Percentiles rank a stretch among this genome's conserved stretches.
phyloP scores from a whole-genome alignment of 2,329 filamentous ascomycete genomes.

The Microdochium nivale region DNA sequence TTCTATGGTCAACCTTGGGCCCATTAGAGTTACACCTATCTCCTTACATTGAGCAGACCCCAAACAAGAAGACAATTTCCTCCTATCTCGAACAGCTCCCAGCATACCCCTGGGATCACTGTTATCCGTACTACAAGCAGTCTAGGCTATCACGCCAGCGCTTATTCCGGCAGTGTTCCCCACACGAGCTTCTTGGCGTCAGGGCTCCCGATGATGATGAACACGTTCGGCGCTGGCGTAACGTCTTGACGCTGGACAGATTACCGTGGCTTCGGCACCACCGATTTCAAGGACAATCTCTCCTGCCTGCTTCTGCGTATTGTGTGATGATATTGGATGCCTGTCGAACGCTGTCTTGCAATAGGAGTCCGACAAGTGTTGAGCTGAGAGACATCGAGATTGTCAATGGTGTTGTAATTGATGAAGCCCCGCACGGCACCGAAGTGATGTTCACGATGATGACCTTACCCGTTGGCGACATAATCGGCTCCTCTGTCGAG shows the following conservation, averaged over 20 bases:
- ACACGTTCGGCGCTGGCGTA: constrained; percentile 7
- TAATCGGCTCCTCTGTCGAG: not conserved
- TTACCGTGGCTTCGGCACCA: constrained; percentile 10
- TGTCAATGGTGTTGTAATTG: constrained; percentile 8
- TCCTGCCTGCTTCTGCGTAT: constrained; percentile 14
- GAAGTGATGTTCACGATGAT: not conserved
- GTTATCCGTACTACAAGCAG: constrained; percentile 5
- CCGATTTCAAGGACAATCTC: constrained; percentile 10
- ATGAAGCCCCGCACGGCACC: not conserved
- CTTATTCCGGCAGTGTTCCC: not conserved
- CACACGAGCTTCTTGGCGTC: constrained; percentile 7
- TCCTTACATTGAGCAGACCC: constrained; percentile 1
- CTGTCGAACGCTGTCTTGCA: not conserved
- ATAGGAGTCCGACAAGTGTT: constrained; percentile 1
- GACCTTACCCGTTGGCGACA: not conserved
- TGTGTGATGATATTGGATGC: constrained; percentile 13
- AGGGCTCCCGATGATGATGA: not conserved
- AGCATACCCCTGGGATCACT: constrained; percentile 10
- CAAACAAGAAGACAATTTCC: not conserved
- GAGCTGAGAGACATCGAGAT: constrained; percentile 13
- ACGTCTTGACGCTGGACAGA: constrained; percentile 8
- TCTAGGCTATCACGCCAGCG: constrained; percentile 4
- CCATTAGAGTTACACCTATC: constrained; percentile 3
- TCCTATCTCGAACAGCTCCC: constrained; percentile 4
- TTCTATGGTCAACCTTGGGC: constrained; percentile 8